Evolutionary conservation across 2,329 filamentous ascomycete genomes (phyloP).

Genomic region (Ascochyta lentis): DNA sequence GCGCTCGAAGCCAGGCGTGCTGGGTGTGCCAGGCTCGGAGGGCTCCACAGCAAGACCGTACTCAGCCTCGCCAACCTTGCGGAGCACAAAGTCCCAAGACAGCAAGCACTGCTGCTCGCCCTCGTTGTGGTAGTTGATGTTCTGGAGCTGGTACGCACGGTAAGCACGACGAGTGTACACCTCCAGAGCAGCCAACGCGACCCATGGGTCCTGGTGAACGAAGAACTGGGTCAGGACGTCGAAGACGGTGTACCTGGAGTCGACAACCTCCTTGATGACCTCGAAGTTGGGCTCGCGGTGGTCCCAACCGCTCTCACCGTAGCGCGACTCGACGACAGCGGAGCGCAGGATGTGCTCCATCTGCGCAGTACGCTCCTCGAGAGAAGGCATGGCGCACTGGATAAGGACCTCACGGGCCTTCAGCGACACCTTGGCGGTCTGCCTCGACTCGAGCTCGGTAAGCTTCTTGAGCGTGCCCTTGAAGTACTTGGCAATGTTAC

Average conservation of each 20-base stretch:
- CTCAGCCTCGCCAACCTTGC: conserved; percentile 91
- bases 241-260: conserved; percentile 98
- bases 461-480: conserved; percentile 82
- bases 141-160: conserved; percentile 90
- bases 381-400: conserved; percentile 91
- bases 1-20: conserved; percentile 72
- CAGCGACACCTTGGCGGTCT: conserved; percentile 91
- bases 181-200: conserved; percentile 89
- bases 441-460: conserved; percentile 86
- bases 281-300: conserved; percentile 91
- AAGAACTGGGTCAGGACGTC: conserved; percentile 97
- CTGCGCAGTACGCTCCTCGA: conserved; percentile 92
- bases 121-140: conserved; percentile 84
- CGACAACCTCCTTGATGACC: conserved; percentile 94
- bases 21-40: conserved; percentile 74
- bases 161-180: conserved; percentile 97
- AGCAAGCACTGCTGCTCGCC: conserved; percentile 78
- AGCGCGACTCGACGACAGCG: conserved; percentile 94
- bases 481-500: conserved; percentile 88
- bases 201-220: conserved; percentile 90
- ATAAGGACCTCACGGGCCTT: conserved; percentile 98
- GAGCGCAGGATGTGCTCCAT: conserved; percentile 99
- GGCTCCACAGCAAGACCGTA: conserved; percentile 83
- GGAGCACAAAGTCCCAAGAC: conserved; percentile 94
- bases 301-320: conserved; percentile 96